phyloP scores from a whole-genome alignment of 1,139 yeast genomes.

The Yamadazyma conglobata region DNA sequence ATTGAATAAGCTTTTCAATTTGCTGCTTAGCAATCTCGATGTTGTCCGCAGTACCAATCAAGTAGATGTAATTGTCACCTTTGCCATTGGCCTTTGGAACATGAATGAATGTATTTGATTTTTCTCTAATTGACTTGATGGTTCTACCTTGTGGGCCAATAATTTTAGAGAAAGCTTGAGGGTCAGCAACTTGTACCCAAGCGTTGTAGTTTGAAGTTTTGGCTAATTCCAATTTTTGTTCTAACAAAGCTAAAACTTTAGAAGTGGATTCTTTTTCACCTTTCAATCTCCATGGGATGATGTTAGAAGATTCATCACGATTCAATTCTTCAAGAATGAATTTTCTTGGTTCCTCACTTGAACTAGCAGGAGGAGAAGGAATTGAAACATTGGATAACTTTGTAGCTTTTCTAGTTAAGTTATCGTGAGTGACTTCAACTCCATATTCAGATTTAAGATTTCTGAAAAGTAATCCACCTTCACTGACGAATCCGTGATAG shows the following conservation, averaged over 20 bases:
- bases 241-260: conserved; percentile 35
- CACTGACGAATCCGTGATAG: conserved; percentile 61
- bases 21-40: conserved; percentile 27
- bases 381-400: conserved; percentile 42
- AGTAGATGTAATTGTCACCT: conserved; percentile 25
- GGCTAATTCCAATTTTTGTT: conserved; percentile 33
- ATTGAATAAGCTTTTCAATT: conserved; percentile 18
- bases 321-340: conserved; percentile 41
- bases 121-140: conserved; percentile 58
- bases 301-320: conserved; percentile 21
- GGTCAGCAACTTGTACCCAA: conserved; percentile 37
- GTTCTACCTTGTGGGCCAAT: conserved; percentile 78
- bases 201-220: conserved; percentile 30
- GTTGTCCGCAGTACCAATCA: conserved; percentile 32
- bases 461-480: conserved; percentile 65
- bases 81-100: conserved; percentile 62
- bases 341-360: conserved; percentile 36
- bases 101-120: conserved; percentile 55
- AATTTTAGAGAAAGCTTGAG: conserved; percentile 48
- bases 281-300: conserved; percentile 65
- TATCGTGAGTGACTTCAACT: conserved; percentile 66
- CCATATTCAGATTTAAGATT: conserved; percentile 50
- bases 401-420: conserved; percentile 46
- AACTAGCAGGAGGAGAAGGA: conserved; percentile 50
- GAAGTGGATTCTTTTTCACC: conserved; percentile 42